phyloP scores from a whole-genome alignment of 1,284 basidiomycete species.

The Moesziomyces aphidis region DNA sequence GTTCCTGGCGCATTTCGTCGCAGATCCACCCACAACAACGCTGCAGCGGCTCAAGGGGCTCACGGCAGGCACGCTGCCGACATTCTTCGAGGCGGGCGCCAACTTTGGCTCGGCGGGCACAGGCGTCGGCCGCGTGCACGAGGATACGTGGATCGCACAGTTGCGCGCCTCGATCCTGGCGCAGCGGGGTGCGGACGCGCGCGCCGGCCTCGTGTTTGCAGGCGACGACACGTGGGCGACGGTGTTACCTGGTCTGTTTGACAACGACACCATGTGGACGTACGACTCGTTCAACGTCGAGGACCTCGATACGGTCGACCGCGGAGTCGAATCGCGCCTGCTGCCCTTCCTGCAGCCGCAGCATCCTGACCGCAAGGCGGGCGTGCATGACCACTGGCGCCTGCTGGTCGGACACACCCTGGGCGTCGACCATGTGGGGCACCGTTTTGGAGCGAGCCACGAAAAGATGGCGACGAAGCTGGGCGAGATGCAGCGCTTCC shows the following conservation, averaged over 20 bases:
- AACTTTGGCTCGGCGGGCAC: constrained; percentile 77
- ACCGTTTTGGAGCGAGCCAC: constrained; percentile 90
- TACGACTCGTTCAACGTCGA: constrained; percentile 99
- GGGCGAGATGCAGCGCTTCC: constrained; percentile 71
- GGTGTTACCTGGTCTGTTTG: constrained; percentile 83
- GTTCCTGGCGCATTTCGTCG: constrained; percentile 86
- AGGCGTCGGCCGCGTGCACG: constrained; percentile 74
- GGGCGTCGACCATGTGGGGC: constrained; percentile 97
- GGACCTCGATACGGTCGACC: constrained; percentile 94
- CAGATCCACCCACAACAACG: constrained; percentile 95
- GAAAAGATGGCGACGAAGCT: constrained; percentile 87
- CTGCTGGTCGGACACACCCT: constrained; percentile 92
- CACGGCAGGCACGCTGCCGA: constrained; percentile 94
- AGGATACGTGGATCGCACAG: constrained; percentile 79
- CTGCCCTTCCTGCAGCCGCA: constrained; percentile 78
- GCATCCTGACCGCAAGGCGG: constrained; percentile 17
- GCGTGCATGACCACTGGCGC: constrained; percentile 73
- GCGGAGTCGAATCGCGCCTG: constrained; percentile 85
- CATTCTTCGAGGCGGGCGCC: constrained; percentile 91
- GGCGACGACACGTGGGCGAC: constrained; percentile 97
- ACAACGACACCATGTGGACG: constrained; percentile 78
- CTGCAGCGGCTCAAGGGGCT: constrained; percentile 94
- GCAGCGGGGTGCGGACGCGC: not conserved
- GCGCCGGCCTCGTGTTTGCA: constrained; percentile 76
- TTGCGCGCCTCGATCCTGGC: constrained; percentile 62